These are phyloP conservation scores for Aspergillus clavatus DNA, from an alignment of 2,329 filamentous ascomycete genomes.

Conservation along the genomic window DNA sequence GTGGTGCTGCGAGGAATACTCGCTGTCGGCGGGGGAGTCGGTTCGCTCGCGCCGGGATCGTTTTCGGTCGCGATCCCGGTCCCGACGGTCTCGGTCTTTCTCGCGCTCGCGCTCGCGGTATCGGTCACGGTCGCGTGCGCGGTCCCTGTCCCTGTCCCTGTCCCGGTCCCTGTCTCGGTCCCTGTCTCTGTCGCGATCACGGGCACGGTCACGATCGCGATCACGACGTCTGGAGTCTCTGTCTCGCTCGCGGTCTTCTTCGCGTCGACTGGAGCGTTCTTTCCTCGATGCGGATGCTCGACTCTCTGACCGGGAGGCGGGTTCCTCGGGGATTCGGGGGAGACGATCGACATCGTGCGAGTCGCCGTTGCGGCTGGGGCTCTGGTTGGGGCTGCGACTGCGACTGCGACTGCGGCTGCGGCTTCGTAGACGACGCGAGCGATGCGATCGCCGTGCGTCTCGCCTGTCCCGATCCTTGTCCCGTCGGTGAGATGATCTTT, in stretches of 20 bases:
- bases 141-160: conserved; percentile 32
- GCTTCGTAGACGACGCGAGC: conserved; percentile 40
- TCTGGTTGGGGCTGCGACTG: conserved; percentile 27
- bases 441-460: conserved; percentile 42
- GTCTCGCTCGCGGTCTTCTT: conserved; percentile 30
- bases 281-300: conserved; percentile 21
- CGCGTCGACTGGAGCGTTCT: conserved; percentile 26
- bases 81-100: conserved; percentile 18
- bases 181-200: conserved; percentile 34
- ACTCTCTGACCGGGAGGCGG: conserved; percentile 16
- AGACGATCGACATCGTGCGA: conserved; percentile 38
- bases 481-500: conserved; percentile 56
- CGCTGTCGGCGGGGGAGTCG: conserved; percentile 28
- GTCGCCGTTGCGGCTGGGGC: conserved; percentile 25
- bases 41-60: conserved; percentile 40
- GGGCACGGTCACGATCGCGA: conserved; percentile 21
- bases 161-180: conserved; percentile 27
- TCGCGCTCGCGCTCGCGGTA: conserved; percentile 38
- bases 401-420: conserved; percentile 38
- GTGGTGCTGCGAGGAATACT: conserved; percentile 31
- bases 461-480: conserved; percentile 54
- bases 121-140: conserved; percentile 46
- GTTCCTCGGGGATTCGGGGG: conserved; percentile 19
- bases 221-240: conserved; percentile 27
- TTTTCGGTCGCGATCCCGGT: conserved; percentile 28